These are phyloP conservation scores for Paramarasmius palmivorus DNA, from an alignment of 1,284 basidiomycete species.

Conservation along the genomic window DNA sequence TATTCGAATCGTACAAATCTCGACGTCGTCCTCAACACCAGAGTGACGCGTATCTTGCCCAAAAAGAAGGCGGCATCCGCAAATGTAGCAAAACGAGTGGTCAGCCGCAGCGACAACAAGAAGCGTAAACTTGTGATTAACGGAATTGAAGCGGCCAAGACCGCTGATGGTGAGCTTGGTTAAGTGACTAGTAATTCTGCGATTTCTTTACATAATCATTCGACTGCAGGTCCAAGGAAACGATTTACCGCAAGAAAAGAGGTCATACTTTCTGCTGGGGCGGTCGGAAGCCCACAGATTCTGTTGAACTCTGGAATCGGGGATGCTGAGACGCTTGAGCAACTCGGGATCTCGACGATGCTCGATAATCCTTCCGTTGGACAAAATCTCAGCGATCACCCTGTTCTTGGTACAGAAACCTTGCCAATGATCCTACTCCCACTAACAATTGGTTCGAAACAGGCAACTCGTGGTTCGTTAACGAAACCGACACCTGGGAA, in stretches of 20 bases:
- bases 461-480: conserved; percentile 30
- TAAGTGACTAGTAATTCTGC: no score
- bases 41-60: neutral
- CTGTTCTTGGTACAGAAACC: no score
- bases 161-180: neutral
- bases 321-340: conserved; percentile 17
- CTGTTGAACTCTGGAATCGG: conserved; percentile 52
- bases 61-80: neutral
- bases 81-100: neutral
- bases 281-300: conserved; percentile 40
- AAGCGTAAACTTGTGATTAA: neutral
- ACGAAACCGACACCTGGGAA: conserved; percentile 28
- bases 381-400: conserved; percentile 42
- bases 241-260: conserved; percentile 33
- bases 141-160: neutral
- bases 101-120: neutral
- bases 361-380: conserved; percentile 39
- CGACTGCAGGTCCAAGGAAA: neutral
- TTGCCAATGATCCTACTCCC: no score
- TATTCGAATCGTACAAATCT: neutral
- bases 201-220: neutral
- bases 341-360: conserved; percentile 24
- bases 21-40: neutral
- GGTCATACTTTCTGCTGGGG: conserved; percentile 45
- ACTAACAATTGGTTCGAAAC: no score